Evolutionary conservation across 805 yeast genomes (phyloP).

Genomic region (Priceomyces melissophilus): DNA sequence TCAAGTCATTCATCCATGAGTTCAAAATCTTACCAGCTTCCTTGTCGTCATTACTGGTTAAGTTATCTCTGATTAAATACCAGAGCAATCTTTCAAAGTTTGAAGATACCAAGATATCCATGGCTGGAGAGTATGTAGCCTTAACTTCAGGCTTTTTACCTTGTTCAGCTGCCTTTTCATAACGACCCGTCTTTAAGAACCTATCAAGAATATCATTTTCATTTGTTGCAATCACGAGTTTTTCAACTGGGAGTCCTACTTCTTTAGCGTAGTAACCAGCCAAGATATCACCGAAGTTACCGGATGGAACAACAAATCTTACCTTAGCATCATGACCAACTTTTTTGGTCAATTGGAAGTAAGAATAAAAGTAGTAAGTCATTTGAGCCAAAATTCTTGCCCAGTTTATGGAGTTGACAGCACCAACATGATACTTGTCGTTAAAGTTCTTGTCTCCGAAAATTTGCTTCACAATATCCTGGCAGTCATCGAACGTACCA

Average conservation of each 20-base stretch:
- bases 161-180: conserved; percentile 61
- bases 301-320: conserved; percentile 92
- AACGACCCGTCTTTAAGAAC: conserved; percentile 81
- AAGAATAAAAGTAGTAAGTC: conserved; percentile 92
- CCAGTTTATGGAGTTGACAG: conserved; percentile 98
- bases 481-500: conserved; percentile 98
- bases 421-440: conserved; percentile 88
- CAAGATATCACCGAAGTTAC: conserved; percentile 96
- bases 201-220: conserved; percentile 93
- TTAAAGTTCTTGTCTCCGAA: conserved; percentile 90
- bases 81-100: conserved; percentile 95
- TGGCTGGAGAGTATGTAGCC: conserved; percentile 94
- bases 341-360: conserved; percentile 61
- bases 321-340: conserved; percentile 37
- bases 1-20: conserved; percentile 76
- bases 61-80: conserved; percentile 80
- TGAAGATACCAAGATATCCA: conserved; percentile 95
- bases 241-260: conserved; percentile 92
- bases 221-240: conserved; percentile 90
- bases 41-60: conserved; percentile 46
- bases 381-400: conserved; percentile 97
- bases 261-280: conserved; percentile 94
- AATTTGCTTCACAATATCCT: conserved; percentile 89
- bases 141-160: conserved; percentile 54
- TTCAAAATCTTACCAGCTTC: conserved; percentile 73